Conservation (phyloP, 176 grass and related monocot species). For the Musa schizocarpa region DNA sequence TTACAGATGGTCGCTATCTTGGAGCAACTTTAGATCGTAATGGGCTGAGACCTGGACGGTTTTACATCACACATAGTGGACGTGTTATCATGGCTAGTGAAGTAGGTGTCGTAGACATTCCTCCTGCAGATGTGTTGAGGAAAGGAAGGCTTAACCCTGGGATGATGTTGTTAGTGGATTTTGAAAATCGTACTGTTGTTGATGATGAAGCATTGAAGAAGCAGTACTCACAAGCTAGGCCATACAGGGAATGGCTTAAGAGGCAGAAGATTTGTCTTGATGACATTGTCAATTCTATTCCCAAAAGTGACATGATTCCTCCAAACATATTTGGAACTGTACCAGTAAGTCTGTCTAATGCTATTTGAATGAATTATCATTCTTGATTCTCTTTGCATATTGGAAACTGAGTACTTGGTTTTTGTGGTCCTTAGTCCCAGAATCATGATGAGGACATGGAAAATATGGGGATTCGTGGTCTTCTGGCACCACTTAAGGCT, state of each 20-base stretch:
- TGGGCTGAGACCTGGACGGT: slow-evolving; percentile 81
- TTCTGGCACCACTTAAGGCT: slow-evolving; percentile 78
- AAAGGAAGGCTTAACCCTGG: slow-evolving; percentile 95
- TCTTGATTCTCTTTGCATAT: background rate
- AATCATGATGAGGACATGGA: slow-evolving; percentile 30
- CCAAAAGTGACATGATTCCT: slow-evolving; percentile 47
- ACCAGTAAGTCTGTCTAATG: slow-evolving; percentile 34
- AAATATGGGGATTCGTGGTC: slow-evolving; percentile 48
- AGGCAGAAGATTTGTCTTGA: slow-evolving; percentile 64
- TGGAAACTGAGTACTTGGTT: slow-evolving; percentile 3
- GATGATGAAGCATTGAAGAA: slow-evolving; percentile 87
- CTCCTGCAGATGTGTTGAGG: slow-evolving; percentile 65
- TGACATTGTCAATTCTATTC: slow-evolving; percentile 68
- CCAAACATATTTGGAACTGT: slow-evolving; percentile 52
- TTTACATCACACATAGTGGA: slow-evolving; percentile 85
- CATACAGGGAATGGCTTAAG: slow-evolving; percentile 81
- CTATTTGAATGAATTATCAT: background rate
- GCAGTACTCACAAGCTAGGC: slow-evolving; percentile 76
- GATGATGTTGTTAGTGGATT: slow-evolving; percentile 98
- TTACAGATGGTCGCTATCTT: slow-evolving; percentile 96
- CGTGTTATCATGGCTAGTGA: slow-evolving; percentile 97
- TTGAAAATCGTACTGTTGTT: slow-evolving; percentile 84
- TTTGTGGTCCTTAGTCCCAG: slow-evolving; percentile 29
- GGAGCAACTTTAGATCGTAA: slow-evolving; percentile 94
- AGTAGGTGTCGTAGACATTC: slow-evolving; percentile 93